phyloP scores from a whole-genome alignment of 257 asterid genomes.

The Linderniella brevidens region DNA sequence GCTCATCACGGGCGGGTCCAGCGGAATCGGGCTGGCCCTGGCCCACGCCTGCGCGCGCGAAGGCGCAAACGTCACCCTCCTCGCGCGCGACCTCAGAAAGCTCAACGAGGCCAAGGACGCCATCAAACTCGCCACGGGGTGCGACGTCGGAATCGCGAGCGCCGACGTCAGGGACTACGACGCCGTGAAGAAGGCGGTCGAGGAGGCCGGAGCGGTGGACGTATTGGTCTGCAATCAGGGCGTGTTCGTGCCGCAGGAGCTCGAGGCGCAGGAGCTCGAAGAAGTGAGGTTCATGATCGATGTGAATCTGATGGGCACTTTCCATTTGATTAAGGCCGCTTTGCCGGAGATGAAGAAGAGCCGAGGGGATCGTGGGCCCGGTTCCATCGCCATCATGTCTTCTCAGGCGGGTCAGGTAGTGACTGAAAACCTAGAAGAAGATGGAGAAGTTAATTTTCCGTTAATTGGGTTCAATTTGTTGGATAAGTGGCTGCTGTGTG shows the following conservation, averaged over 20 bases:
- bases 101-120: slow-evolving; percentile 67
- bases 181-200: slow-evolving; percentile 40
- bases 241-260: slow-evolving; percentile 55
- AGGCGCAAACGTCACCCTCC: slow-evolving; percentile 65
- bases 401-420: slow-evolving; percentile 99
- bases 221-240: slow-evolving; percentile 88
- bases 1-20: slow-evolving; percentile 93
- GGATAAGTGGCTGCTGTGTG: background rate
- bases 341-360: slow-evolving; percentile 78
- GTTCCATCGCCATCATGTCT: slow-evolving; percentile 77
- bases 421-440: background rate
- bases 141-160: slow-evolving; percentile 52
- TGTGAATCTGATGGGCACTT: slow-evolving; percentile 72
- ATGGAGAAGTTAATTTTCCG: background rate
- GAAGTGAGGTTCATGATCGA: slow-evolving; percentile 79
- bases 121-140: slow-evolving; percentile 70
- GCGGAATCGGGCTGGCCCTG: slow-evolving; percentile 90
- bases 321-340: slow-evolving; percentile 82
- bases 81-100: slow-evolving; percentile 49
- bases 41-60: slow-evolving; percentile 54
- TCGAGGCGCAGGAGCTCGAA: slow-evolving; percentile 55
- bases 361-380: slow-evolving; percentile 51
- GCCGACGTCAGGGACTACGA: slow-evolving; percentile 82
- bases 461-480: background rate
- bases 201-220: slow-evolving; percentile 67